Percentiles rank a stretch among this genome's conserved stretches.
phyloP scores from a whole-genome alignment of 176 grass and related monocot species.

The Oryza rufipogon region DNA sequence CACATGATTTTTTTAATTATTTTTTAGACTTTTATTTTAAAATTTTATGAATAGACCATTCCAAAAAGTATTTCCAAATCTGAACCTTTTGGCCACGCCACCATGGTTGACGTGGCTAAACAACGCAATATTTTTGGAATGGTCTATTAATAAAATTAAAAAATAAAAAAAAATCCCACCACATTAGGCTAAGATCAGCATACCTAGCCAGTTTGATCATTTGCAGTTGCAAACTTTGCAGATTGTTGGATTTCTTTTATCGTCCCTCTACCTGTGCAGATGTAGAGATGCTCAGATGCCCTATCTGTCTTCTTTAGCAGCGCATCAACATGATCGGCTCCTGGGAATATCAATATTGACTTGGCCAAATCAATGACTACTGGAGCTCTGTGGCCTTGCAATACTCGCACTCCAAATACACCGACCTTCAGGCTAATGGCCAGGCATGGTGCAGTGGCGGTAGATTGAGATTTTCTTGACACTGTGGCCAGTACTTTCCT shows the following conservation, averaged over 20 bases:
- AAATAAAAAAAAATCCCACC: background rate
- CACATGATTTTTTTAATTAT: too few species aligned
- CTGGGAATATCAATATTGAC: background rate
- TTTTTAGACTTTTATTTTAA: too few species aligned
- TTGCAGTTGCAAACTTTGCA: background rate
- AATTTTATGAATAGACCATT: too few species aligned
- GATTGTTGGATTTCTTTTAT: background rate
- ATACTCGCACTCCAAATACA: background rate
- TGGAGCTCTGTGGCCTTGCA: background rate
- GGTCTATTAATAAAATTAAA: too few species aligned
- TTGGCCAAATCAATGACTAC: background rate
- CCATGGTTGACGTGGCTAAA: too few species aligned
- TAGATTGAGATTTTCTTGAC: background rate
- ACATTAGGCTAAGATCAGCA: background rate
- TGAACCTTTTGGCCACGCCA: too few species aligned
- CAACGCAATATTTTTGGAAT: too few species aligned
- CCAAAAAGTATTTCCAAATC: too few species aligned
- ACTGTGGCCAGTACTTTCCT: background rate
- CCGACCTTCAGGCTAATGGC: background rate
- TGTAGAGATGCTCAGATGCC: background rate
- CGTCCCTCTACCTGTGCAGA: background rate
- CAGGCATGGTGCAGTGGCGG: background rate
- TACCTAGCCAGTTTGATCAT: background rate
- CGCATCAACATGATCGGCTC: background rate
- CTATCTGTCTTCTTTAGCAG: too few species aligned